Evolutionary conservation across 2,329 filamentous ascomycete species (phyloP), one percentile per base, ranked within the genome.

Genomic region (Alternaria gansuensis): DNA sequence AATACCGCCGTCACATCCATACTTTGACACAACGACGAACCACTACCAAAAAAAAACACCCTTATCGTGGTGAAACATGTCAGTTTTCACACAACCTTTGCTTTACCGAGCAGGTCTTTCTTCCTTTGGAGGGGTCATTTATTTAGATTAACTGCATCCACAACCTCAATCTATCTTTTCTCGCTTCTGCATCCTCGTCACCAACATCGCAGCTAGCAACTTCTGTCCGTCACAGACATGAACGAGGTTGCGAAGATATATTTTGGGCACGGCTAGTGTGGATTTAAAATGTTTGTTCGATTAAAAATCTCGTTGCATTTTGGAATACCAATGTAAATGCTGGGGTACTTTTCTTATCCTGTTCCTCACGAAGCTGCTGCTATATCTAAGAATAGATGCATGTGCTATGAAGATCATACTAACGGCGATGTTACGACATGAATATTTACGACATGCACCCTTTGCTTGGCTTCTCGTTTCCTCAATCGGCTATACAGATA

Each of bases 131-230:
- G 44, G 21, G 34, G 34, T 65, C 28, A 21, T 63, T 14, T 60
- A 67, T 64, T 63, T 62, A 65, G 29, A 67, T 67, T 65, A 67
- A 49, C 21, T 45, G 56, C 40, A 50, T 59, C 46, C 8, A 37
- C 43, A 34, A 14, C 49, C 26, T 49, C 59, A 63, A 63, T 61
- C n/a, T 63, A 58, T 48, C 17, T 23, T 23, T 21, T 41, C 44
- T 63, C 58, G 60, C 50, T 63, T 62, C 54, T 33, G 40, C 58
- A 45, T 28, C 29, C 43, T 36, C 29, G 36, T 53, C 43, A 51
- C 29, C 14, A 17, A 26, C 8, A 17, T 23, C 8, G 40, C 11
- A 14, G 29, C 23, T 26, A 43, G 17, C 8, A n/a, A 11, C 11
- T 8, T 13, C 17, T 17, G 0, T 3, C 24, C 39, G 24, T 41